phyloP scores from a whole-genome alignment of 257 asterid species.

The Fraxinus quadrangulata region DNA sequence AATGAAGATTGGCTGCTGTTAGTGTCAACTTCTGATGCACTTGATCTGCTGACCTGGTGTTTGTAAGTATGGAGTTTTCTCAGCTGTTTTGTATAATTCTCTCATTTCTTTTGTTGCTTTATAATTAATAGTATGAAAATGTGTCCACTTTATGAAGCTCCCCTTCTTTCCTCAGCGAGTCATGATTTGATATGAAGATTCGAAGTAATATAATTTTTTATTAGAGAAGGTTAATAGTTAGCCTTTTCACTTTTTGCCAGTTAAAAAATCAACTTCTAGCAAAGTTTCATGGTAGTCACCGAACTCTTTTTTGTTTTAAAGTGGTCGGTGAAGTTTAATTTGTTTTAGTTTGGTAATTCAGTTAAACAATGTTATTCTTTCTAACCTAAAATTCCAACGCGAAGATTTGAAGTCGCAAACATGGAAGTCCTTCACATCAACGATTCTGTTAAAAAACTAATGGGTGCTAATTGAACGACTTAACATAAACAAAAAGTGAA shows the following conservation, averaged over 20 bases:
- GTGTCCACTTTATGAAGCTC: not conserved
- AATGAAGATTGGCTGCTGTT: conserved; percentile 31
- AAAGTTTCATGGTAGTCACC: not conserved
- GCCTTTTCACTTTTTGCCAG: not conserved
- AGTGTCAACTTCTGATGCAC: conserved; percentile 28
- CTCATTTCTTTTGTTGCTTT: not conserved
- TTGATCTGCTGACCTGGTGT: conserved; percentile 31
- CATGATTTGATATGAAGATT: not conserved
- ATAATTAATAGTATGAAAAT: not conserved
- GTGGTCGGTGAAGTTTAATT: not conserved
- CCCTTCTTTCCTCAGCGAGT: not conserved
- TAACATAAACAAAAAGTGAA: not conserved
- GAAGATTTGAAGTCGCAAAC: not conserved
- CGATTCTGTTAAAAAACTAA: not conserved
- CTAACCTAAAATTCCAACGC: not conserved
- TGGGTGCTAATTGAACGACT: not conserved
- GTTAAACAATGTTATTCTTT: not conserved
- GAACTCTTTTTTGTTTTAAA: not conserved
- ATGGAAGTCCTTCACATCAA: not conserved
- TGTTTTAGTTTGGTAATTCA: not conserved
- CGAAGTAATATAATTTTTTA: not conserved
- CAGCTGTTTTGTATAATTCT: conserved; percentile 27
- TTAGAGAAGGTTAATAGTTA: not conserved
- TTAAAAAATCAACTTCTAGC: not conserved
- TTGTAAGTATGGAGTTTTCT: conserved; percentile 36